Evolutionary conservation across 1,139 yeast species (phyloP).

Genomic region (Groenewaldozyma auringiensis): DNA sequence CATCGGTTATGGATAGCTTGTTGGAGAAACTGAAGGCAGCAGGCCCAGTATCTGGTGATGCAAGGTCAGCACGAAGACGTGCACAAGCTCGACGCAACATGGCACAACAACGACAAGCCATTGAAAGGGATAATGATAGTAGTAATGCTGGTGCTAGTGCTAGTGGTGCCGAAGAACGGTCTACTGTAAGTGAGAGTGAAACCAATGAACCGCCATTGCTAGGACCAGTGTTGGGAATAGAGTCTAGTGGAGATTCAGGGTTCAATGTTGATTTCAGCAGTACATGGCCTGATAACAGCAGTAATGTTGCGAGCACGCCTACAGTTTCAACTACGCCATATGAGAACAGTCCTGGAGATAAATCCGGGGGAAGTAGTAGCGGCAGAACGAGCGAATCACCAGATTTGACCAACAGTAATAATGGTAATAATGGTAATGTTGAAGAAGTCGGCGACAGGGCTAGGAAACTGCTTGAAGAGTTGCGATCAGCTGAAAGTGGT

Average conservation of each 20-base stretch:
- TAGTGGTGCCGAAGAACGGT: background rate
- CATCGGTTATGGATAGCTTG: conserved; percentile 59
- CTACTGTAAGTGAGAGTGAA: background rate
- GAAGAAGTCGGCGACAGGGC: conserved; percentile 55
- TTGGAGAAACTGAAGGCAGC: conserved; percentile 68
- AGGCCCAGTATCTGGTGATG: conserved; percentile 57
- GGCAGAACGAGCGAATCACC: background rate
- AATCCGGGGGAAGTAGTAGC: background rate
- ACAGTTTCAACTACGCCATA: background rate
- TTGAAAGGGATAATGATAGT: conserved; percentile 5
- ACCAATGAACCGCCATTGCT: background rate
- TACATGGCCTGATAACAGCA: background rate
- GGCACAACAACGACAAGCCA: conserved; percentile 22
- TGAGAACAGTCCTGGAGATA: background rate
- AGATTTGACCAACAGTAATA: background rate
- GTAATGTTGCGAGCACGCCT: background rate
- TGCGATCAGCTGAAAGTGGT: conserved; percentile 36
- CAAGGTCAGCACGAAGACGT: conserved; percentile 71
- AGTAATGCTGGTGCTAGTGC: background rate
- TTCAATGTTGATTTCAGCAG: background rate
- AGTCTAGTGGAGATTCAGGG: background rate
- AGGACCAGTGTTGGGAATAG: background rate
- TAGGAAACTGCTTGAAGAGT: conserved; percentile 48
- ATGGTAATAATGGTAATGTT: conserved; percentile 22
- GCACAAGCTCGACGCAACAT: conserved; percentile 55